Conservation (phyloP, 495 filamentous ascomycete species). For the Aspergillus carlsbadensis region DNA sequence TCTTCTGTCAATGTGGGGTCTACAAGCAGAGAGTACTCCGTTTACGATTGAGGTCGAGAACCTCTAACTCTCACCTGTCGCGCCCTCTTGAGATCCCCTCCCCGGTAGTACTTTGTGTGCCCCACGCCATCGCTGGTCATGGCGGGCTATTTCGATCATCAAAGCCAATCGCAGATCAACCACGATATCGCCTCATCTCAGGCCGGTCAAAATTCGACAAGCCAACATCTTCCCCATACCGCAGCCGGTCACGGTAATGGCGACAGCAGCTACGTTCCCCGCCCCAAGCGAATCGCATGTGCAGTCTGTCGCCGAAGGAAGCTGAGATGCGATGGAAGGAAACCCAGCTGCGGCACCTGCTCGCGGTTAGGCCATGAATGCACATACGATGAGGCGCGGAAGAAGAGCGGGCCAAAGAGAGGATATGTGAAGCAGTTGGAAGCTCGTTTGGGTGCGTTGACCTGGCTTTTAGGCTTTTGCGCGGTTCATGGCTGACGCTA, state of each 20-base stretch:
- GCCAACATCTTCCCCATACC: slow-evolving; percentile 30
- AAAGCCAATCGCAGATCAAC: slow-evolving; percentile 41
- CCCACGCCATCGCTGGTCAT: slow-evolving; percentile 19
- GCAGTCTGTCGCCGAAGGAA: slow-evolving; percentile 94
- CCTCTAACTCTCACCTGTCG: slow-evolving; percentile 5
- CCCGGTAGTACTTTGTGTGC: neutral
- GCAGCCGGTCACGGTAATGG: slow-evolving; percentile 39
- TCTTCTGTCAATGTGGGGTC: neutral
- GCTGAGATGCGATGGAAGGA: slow-evolving; percentile 69
- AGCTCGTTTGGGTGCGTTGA: slow-evolving; percentile 76
- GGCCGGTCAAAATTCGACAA: slow-evolving; percentile 18
- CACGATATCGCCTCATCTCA: slow-evolving; percentile 30
- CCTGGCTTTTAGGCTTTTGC: neutral
- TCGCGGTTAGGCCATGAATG: slow-evolving; percentile 85
- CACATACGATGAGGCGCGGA: slow-evolving; percentile 91
- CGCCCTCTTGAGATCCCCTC: neutral
- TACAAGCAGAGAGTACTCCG: neutral
- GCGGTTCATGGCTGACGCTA: slow-evolving; percentile 17
- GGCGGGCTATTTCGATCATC: slow-evolving; percentile 54
- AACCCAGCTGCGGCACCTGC: slow-evolving; percentile 91
- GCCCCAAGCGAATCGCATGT: slow-evolving; percentile 93
- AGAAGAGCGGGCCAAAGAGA: slow-evolving; percentile 97
- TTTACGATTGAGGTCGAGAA: slow-evolving; percentile 10
- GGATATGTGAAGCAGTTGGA: slow-evolving; percentile 98
- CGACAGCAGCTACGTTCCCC: slow-evolving; percentile 65